Evolutionary conservation across 345 rosid genomes (phyloP).

Genomic region (Odontarrhena argentea): DNA sequence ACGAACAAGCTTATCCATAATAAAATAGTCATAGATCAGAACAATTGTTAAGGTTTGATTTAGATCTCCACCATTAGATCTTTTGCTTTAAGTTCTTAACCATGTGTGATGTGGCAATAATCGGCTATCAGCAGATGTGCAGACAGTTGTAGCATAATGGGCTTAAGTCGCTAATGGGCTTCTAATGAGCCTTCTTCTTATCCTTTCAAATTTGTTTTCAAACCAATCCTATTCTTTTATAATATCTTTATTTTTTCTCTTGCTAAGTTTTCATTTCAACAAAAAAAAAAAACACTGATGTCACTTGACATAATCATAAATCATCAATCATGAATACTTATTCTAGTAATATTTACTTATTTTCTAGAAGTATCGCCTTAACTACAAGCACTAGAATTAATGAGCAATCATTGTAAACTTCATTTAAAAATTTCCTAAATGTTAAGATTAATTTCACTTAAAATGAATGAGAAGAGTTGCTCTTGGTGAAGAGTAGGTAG

Average conservation of each 20-base stretch:
- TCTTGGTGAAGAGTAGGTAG: constrained; percentile 38
- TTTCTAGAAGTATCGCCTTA: not conserved
- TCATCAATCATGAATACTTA: too few relatives aligned
- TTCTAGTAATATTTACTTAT: not conserved
- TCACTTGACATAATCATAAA: not conserved
- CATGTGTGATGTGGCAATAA: too few relatives aligned
- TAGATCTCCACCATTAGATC: too few relatives aligned
- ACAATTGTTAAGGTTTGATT: too few relatives aligned
- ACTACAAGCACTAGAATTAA: constrained; percentile 16
- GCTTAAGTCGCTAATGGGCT: constrained; percentile 12
- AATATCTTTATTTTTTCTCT: not conserved
- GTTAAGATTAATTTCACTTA: not conserved
- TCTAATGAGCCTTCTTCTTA: not conserved
- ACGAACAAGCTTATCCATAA: too few relatives aligned
- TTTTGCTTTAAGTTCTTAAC: too few relatives aligned
- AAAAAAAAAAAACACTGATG: constrained; percentile 6
- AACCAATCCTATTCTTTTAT: too few relatives aligned
- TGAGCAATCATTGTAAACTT: not conserved
- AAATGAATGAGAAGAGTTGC: constrained; percentile 18
- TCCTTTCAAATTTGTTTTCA: not conserved
- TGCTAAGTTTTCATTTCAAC: not conserved
- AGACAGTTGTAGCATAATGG: constrained; percentile 1
- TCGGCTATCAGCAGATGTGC: not conserved
- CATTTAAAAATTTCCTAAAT: not conserved
- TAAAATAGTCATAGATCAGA: too few relatives aligned